phyloP scores from a whole-genome alignment of 192 early-diverging fungal genomes.

The Geranomyces variabilis region DNA sequence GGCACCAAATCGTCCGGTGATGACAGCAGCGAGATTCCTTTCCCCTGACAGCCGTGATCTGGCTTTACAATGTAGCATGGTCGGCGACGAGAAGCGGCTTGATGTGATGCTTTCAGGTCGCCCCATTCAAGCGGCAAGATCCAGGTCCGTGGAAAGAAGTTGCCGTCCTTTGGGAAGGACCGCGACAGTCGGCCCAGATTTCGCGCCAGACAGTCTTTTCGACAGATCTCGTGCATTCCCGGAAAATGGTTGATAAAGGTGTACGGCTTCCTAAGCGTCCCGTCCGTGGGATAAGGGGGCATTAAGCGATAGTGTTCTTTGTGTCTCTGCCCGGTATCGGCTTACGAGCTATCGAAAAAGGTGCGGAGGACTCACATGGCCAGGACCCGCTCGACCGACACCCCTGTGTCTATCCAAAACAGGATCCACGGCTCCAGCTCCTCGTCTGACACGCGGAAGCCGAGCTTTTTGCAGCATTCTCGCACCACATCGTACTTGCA shows the following conservation, averaged over 20 bases:
- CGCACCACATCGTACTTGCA: conserved; percentile 62
- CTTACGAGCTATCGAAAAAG: not conserved
- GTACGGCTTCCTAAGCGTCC: conserved; percentile 46
- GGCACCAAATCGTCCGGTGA: conserved; percentile 33
- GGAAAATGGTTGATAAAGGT: conserved; percentile 68
- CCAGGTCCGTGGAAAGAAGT: conserved; percentile 62
- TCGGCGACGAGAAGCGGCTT: not conserved
- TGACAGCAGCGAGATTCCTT: conserved; percentile 37
- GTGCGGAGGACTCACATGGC: conserved; percentile 42
- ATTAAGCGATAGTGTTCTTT: not conserved
- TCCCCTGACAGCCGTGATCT: conserved; percentile 59
- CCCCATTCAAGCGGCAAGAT: conserved; percentile 53
- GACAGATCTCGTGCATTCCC: conserved; percentile 67
- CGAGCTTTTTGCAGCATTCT: conserved; percentile 33
- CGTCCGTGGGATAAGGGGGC: not conserved
- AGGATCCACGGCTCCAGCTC: conserved; percentile 45
- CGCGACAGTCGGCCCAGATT: conserved; percentile 53
- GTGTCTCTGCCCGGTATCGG: not conserved
- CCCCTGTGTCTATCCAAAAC: conserved; percentile 64
- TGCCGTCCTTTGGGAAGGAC: conserved; percentile 57
- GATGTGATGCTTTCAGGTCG: conserved; percentile 40
- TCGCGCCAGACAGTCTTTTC: conserved; percentile 60
- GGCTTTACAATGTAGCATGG: conserved; percentile 61
- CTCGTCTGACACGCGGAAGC: conserved; percentile 48
- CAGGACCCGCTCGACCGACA: conserved; percentile 56